Percentiles rank a stretch among this genome's conserved stretches.
Evolutionary conservation across 306 rosid genomes (phyloP).

Genomic region (Vicia sativa): DNA sequence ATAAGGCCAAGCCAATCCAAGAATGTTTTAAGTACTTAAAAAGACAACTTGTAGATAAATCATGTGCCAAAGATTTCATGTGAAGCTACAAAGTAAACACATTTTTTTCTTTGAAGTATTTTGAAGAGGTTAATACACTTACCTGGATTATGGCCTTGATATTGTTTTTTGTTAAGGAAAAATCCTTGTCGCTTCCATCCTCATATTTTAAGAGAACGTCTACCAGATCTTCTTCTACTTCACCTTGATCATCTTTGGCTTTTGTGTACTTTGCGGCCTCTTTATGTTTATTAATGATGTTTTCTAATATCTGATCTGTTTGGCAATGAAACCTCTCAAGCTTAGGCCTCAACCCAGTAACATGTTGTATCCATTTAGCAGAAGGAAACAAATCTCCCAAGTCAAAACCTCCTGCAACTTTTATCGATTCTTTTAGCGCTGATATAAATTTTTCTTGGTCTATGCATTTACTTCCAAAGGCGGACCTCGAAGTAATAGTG

Average conservation of each 20-base stretch:
- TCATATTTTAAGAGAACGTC: background rate
- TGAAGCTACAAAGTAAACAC: background rate
- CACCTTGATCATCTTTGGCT: background rate
- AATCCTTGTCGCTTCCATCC: background rate
- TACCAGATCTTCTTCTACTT: background rate
- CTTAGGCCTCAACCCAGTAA: slow-evolving; percentile 27
- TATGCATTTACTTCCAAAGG: slow-evolving; percentile 39
- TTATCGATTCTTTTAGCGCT: background rate
- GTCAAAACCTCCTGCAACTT: slow-evolving; percentile 26
- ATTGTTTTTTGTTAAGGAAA: slow-evolving; percentile 13
- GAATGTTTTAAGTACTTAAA: background rate
- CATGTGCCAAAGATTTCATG: background rate
- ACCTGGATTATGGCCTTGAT: slow-evolving; percentile 8
- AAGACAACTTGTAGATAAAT: background rate
- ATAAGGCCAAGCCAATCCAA: background rate
- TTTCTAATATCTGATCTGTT: slow-evolving; percentile 14
- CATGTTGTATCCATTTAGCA: slow-evolving; percentile 27
- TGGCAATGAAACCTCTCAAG: slow-evolving; percentile 24
- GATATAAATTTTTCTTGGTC: slow-evolving; percentile 32
- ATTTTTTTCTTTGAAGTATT: background rate
- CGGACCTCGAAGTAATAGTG: slow-evolving; percentile 35
- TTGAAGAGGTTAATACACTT: background rate
- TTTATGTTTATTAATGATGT: slow-evolving; percentile 25
- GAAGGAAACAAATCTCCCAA: slow-evolving; percentile 36
- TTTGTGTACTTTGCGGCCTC: background rate